Evolutionary conservation across 805 yeast genomes (phyloP).

Genomic region (Kluyveromyces starmeri): DNA sequence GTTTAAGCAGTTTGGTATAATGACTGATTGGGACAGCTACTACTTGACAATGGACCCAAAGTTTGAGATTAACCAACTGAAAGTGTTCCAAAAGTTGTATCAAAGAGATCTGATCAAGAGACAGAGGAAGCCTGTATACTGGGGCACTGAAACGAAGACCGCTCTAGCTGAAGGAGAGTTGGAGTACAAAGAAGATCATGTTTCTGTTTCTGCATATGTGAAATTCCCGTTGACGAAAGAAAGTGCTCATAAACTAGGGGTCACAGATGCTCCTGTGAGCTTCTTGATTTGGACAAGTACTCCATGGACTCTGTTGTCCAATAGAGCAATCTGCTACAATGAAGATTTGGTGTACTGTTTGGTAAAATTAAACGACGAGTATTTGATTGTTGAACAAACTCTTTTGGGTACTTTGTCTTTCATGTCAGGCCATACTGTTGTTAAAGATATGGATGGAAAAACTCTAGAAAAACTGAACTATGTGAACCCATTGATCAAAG

Average conservation of each 20-base stretch:
- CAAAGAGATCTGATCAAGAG: slow-evolving; percentile 62
- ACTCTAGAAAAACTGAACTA: slow-evolving; percentile 38
- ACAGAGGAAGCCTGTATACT: slow-evolving; percentile 90
- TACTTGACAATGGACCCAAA: slow-evolving; percentile 65
- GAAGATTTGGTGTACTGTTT: slow-evolving; percentile 49
- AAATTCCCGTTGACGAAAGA: slow-evolving; percentile 47
- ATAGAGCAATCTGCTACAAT: slow-evolving; percentile 72
- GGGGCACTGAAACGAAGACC: slow-evolving; percentile 92
- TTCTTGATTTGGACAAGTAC: slow-evolving; percentile 93
- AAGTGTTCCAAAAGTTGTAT: slow-evolving; percentile 58
- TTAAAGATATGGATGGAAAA: slow-evolving; percentile 34
- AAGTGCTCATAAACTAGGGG: slow-evolving; percentile 11
- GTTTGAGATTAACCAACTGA: slow-evolving; percentile 69
- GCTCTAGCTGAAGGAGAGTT: slow-evolving; percentile 96
- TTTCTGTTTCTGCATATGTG: slow-evolving; percentile 58
- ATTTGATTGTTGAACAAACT: slow-evolving; percentile 48
- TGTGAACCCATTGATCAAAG: slow-evolving; percentile 43
- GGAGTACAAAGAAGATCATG: slow-evolving; percentile 70
- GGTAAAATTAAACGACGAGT: slow-evolving; percentile 32
- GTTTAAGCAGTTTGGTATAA: slow-evolving; percentile 64
- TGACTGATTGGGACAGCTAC: slow-evolving; percentile 72
- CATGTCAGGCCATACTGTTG: slow-evolving; percentile 15
- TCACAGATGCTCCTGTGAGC: slow-evolving; percentile 11
- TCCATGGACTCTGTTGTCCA: slow-evolving; percentile 94
- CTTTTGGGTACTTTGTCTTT: slow-evolving; percentile 33